Evolutionary conservation across 2,329 filamentous ascomycete genomes (phyloP).

Genomic region (Ascochyta koolunga): DNA sequence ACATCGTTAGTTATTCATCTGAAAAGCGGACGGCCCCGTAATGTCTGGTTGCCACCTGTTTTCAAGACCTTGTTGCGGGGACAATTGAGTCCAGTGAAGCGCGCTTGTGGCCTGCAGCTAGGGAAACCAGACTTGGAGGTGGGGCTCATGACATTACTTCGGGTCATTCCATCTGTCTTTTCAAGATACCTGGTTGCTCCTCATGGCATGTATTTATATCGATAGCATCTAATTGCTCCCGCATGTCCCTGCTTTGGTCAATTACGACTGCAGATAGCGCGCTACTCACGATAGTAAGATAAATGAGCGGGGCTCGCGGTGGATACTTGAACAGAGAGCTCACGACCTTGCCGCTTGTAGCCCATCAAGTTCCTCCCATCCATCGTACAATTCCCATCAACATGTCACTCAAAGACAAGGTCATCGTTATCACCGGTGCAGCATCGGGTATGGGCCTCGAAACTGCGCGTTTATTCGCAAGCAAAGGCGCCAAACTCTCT

Average conservation of each 20-base stretch:
- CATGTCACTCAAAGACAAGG: slow-evolving; percentile 37
- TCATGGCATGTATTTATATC: background rate
- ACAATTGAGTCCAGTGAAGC: background rate
- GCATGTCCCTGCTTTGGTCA: background rate
- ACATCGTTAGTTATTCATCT: background rate
- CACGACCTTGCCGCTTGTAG: background rate
- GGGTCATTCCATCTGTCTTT: background rate
- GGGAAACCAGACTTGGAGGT: background rate
- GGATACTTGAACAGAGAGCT: background rate
- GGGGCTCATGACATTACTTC: background rate
- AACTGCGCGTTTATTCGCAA: slow-evolving; percentile 32
- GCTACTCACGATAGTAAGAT: background rate
- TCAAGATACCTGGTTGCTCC: background rate
- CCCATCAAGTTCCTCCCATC: too few species aligned
- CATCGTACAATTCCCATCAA: background rate
- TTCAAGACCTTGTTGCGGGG: background rate
- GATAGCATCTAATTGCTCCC: background rate
- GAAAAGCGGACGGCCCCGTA: background rate
- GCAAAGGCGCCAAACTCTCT: slow-evolving; percentile 39
- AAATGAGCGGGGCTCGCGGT: background rate
- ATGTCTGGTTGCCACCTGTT: background rate
- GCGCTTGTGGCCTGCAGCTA: background rate
- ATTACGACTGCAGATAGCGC: background rate
- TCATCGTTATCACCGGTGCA: slow-evolving; percentile 42
- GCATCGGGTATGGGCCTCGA: slow-evolving; percentile 42